Percentiles rank a stretch among this genome's conserved stretches.
Conservation (phyloP, 78 protist species). For the Dictyostelium brefeldianum region DNA sequence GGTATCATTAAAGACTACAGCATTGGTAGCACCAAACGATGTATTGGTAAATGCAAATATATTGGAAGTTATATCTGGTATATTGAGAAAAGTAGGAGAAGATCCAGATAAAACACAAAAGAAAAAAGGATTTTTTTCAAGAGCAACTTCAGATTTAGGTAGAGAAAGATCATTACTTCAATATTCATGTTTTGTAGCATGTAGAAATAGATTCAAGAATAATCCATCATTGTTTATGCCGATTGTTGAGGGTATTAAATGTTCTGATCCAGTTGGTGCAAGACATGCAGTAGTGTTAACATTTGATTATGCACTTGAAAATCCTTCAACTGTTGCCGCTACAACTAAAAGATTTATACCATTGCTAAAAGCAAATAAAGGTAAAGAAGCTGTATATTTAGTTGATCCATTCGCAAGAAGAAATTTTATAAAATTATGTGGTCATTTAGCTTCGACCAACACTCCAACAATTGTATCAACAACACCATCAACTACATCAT, state of each 20-base stretch:
- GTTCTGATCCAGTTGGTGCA: slow-evolving; percentile 81
- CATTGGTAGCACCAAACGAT: slow-evolving; percentile 75
- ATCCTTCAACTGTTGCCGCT: slow-evolving; percentile 51
- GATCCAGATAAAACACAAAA: slow-evolving; percentile 71
- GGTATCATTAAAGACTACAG: slow-evolving; percentile 72
- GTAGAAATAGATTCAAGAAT: slow-evolving; percentile 80
- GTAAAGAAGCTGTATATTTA: slow-evolving; percentile 65
- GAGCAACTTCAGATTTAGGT: slow-evolving; percentile 58
- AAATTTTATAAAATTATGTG: slow-evolving; percentile 42
- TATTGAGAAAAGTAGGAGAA: slow-evolving; percentile 76
- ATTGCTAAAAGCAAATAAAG: slow-evolving; percentile 65
- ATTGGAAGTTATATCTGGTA: slow-evolving; percentile 65
- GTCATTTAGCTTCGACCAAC: slow-evolving; percentile 6
- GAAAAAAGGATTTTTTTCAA: slow-evolving; percentile 67
- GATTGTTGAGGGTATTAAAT: slow-evolving; percentile 76
- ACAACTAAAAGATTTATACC: slow-evolving; percentile 69
- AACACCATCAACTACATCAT: not conserved
- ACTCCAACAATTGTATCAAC: not conserved
- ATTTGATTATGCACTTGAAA: slow-evolving; percentile 58
- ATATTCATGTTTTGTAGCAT: slow-evolving; percentile 78
- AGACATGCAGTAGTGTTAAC: slow-evolving; percentile 67
- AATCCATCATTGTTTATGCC: slow-evolving; percentile 78
- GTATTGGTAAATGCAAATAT: slow-evolving; percentile 66
- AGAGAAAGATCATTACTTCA: slow-evolving; percentile 74
- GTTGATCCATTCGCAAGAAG: slow-evolving; percentile 71